Percentiles rank a stretch among this genome's conserved stretches.
Evolutionary conservation across 2,329 filamentous ascomycete species (phyloP).

Genomic region (Stemphylium beticola): DNA sequence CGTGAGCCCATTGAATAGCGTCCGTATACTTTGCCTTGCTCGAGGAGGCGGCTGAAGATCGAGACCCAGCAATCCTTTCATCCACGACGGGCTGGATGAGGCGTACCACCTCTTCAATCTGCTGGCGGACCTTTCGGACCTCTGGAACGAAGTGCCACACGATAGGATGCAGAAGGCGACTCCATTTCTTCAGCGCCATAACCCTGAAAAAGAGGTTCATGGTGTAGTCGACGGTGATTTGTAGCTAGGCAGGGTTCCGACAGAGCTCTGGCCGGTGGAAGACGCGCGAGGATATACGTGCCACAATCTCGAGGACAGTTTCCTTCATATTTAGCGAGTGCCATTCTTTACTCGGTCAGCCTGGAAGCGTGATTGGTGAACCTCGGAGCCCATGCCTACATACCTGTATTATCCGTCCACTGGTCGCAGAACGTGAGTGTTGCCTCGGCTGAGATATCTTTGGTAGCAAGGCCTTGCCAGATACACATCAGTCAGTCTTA

Average conservation of each 20-base stretch:
- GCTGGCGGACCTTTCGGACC: conserved; percentile 26
- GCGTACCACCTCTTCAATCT: conserved; percentile 45
- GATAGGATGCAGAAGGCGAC: conserved; percentile 40
- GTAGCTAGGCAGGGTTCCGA: conserved; percentile 49
- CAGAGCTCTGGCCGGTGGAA: conserved; percentile 48
- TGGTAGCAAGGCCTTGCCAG: neutral
- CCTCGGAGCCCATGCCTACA: neutral
- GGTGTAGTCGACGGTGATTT: conserved; percentile 44
- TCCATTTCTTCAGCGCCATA: neutral
- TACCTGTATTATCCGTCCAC: neutral
- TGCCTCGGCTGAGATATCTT: neutral
- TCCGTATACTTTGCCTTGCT: conserved; percentile 1
- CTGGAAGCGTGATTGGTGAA: neutral
- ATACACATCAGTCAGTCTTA: neutral
- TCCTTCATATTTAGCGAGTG: neutral
- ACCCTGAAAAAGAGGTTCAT: conserved; percentile 2
- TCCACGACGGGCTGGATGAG: conserved; percentile 39
- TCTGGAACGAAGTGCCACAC: conserved; percentile 39
- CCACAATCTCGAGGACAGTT: neutral
- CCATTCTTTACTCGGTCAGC: neutral
- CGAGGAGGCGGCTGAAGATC: conserved; percentile 12
- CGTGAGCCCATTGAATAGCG: neutral
- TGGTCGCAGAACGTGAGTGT: neutral
- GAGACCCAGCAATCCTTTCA: conserved; percentile 24
- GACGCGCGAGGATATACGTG: neutral